Percentiles rank a stretch among this genome's conserved stretches.
These are phyloP conservation scores for Ogataea wickerhamii DNA, from an alignment of 805 yeast species.

Conservation along the genomic window DNA sequence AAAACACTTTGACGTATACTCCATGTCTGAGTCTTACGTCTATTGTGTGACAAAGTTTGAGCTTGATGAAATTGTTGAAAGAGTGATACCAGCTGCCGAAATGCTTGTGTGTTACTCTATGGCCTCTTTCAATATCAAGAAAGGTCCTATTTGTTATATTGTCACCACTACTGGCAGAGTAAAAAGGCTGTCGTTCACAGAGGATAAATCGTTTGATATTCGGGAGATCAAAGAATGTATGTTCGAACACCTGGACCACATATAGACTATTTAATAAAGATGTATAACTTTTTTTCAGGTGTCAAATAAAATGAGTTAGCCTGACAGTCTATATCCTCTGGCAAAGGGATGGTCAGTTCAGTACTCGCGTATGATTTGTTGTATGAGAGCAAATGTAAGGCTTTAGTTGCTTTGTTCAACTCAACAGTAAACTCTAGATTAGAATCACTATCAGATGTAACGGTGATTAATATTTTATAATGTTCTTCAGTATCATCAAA, in stretches of 20 bases:
- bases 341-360: constrained; percentile 28
- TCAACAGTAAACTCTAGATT: constrained; percentile 34
- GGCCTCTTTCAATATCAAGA: neutral
- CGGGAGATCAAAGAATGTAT: neutral
- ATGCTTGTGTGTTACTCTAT: neutral
- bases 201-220: constrained; percentile 1
- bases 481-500: constrained; percentile 20
- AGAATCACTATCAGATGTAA: constrained; percentile 27
- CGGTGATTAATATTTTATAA: constrained; percentile 17
- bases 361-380: constrained; percentile 21
- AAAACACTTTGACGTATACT: neutral
- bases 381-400: constrained; percentile 31
- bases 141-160: constrained; percentile 1
- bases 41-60: neutral
- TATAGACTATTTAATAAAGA: constrained; percentile 11
- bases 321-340: constrained; percentile 7
- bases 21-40: neutral
- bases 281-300: constrained; percentile 7
- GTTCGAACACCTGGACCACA: constrained; percentile 1
- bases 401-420: constrained; percentile 27
- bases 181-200: neutral
- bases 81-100: neutral
- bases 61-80: neutral
- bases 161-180: constrained; percentile 1
- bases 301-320: constrained; percentile 6